phyloP scores from a whole-genome alignment of 108 stramenopile genomes.

The Mediolabrus comicus region DNA sequence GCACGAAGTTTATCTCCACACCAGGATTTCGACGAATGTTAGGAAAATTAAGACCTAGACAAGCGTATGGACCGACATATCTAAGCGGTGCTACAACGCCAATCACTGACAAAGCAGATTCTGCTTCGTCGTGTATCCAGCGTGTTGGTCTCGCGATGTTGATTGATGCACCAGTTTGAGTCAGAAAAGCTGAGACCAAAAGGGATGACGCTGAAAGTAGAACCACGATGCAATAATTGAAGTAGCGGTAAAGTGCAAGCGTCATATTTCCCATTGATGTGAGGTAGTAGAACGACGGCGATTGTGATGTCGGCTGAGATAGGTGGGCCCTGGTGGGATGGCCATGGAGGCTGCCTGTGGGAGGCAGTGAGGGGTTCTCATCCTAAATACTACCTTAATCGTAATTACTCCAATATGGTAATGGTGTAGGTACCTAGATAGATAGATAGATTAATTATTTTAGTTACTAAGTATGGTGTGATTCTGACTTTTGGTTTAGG shows the following conservation, averaged over 20 bases:
- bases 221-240: background rate
- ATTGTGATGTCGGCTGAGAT: too few relatives aligned
- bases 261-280: too few relatives aligned
- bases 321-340: too few relatives aligned
- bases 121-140: background rate
- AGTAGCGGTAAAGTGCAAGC: background rate
- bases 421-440: too few relatives aligned
- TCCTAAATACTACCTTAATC: too few relatives aligned
- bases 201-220: background rate
- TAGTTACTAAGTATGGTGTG: too few relatives aligned
- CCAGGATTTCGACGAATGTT: background rate
- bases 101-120: background rate
- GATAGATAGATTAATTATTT: too few relatives aligned
- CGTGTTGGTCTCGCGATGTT: background rate
- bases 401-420: too few relatives aligned
- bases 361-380: background rate
- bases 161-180: background rate
- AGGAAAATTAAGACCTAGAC: slow-evolving; percentile 17
- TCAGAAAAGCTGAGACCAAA: background rate
- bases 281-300: too few relatives aligned
- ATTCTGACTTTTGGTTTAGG: too few relatives aligned
- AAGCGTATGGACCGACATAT: slow-evolving; percentile 20
- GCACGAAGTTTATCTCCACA: slow-evolving; percentile 9
- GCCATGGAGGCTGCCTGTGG: too few relatives aligned
- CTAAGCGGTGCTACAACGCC: slow-evolving; percentile 23